Conservation (phyloP, 176 grass and related monocot species). For the Aegilops umbellulata region DNA sequence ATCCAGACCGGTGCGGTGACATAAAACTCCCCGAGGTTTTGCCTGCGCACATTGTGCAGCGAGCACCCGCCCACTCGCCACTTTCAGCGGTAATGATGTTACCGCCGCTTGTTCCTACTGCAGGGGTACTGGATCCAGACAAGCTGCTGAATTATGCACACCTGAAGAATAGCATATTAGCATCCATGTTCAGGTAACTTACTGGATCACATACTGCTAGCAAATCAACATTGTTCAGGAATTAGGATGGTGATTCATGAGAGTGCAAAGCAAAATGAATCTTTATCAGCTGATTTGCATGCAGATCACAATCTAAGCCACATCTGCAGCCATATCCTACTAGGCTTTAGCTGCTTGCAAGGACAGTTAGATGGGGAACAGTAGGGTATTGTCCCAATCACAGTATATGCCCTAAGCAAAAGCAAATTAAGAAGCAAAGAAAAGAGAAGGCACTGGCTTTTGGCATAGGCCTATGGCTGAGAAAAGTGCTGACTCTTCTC, state of each 20-base stretch:
- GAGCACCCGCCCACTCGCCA: not conserved
- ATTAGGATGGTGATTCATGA: not conserved
- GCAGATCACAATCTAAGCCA: not conserved
- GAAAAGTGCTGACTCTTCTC: not conserved
- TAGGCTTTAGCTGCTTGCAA: not conserved
- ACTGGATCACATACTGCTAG: not conserved
- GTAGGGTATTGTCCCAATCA: not conserved
- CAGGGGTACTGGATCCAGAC: not conserved
- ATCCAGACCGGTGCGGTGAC: not conserved
- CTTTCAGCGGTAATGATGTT: not conserved
- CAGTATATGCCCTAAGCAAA: not conserved
- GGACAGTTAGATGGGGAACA: not conserved
- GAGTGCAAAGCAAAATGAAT: not conserved
- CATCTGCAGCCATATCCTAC: not conserved
- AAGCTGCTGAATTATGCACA: not conserved
- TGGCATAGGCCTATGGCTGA: not conserved
- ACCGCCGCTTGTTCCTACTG: not conserved
- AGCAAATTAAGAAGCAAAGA: not conserved
- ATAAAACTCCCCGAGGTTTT: not conserved
- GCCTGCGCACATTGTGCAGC: not conserved
- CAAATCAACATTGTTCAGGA: not conserved
- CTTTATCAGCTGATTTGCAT: constrained; percentile 3
- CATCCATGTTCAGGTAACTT: not conserved
- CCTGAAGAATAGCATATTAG: not conserved
- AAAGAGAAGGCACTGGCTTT: constrained; percentile 6